A percentile compares a stretch with the other conserved stretches of the same genome.
Conservation (phyloP, 225 moss, liverwort and hornwort genomes). For the Neckera pumila region DNA sequence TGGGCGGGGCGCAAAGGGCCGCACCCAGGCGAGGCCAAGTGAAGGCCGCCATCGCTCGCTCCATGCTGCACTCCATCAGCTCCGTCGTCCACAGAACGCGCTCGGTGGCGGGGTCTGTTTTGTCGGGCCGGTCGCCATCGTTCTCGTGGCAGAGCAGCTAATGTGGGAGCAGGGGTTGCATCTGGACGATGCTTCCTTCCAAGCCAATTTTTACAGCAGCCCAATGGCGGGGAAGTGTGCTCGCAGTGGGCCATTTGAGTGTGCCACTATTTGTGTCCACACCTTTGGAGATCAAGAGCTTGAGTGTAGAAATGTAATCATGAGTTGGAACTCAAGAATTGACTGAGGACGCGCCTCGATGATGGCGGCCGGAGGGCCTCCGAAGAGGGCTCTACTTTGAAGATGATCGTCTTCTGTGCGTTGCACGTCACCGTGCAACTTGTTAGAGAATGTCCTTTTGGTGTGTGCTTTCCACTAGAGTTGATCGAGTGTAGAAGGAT, state of each 20-base stretch:
- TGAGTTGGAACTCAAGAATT: neutral
- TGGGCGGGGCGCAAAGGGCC: neutral
- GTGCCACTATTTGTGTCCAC: neutral
- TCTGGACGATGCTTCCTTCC: neutral
- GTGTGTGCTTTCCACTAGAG: neutral
- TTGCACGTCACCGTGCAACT: neutral
- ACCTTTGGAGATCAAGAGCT: neutral
- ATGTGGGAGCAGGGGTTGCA: neutral
- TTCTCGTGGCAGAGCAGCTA: neutral
- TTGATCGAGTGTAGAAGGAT: neutral
- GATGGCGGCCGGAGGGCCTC: neutral
- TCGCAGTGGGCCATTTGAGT: neutral
- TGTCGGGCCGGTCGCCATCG: neutral
- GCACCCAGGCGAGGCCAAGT: constrained; percentile 31
- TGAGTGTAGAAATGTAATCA: neutral
- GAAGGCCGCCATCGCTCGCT: constrained; percentile 43
- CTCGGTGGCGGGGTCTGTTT: neutral
- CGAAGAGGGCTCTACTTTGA: neutral
- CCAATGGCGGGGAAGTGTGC: neutral
- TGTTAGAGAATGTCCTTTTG: neutral
- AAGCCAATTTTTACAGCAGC: neutral
- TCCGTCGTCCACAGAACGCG: neutral
- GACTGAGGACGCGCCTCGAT: neutral
- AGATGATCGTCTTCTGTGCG: neutral
- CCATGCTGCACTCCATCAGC: constrained; percentile 4